Conservation (phyloP, 176 grass and related monocot genomes). For the Chrysopogon serrulatus region DNA sequence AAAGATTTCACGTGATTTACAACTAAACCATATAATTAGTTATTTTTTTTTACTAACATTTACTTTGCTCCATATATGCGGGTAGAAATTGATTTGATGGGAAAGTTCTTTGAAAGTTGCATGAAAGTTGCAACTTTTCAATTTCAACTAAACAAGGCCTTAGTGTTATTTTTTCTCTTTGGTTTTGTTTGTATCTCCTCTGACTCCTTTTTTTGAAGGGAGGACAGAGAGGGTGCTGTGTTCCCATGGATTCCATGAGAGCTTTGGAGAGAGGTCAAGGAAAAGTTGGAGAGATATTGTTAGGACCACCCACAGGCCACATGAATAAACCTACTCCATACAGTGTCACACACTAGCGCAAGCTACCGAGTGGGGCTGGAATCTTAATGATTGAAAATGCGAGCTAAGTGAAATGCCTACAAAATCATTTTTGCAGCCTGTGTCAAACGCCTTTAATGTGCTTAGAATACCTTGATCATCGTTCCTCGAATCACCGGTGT, state of each 20-base stretch:
- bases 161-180: background rate
- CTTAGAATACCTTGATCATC: too few species aligned
- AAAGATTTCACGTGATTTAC: too few species aligned
- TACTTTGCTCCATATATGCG: too few species aligned
- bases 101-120: too few species aligned
- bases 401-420: background rate
- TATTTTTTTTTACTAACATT: too few species aligned
- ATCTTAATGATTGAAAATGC: conserved; percentile 13
- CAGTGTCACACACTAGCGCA: background rate
- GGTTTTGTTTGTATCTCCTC: conserved; percentile 41
- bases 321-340: conserved; percentile 24
- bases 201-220: conserved; percentile 24
- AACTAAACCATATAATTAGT: too few species aligned
- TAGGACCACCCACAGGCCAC: conserved; percentile 36
- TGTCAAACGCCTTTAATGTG: too few species aligned
- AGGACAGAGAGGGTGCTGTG: conserved; percentile 8
- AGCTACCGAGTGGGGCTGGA: background rate
- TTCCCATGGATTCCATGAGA: conserved; percentile 36
- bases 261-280: conserved; percentile 29
- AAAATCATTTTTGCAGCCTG: background rate
- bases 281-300: conserved; percentile 34
- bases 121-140: too few species aligned
- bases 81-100: too few species aligned
- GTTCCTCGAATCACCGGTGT: too few species aligned
- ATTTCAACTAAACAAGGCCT: too few species aligned